Base-by-base conservation (phyloP, 73 alveolate species). In the Diophrys sp. region DNA sequence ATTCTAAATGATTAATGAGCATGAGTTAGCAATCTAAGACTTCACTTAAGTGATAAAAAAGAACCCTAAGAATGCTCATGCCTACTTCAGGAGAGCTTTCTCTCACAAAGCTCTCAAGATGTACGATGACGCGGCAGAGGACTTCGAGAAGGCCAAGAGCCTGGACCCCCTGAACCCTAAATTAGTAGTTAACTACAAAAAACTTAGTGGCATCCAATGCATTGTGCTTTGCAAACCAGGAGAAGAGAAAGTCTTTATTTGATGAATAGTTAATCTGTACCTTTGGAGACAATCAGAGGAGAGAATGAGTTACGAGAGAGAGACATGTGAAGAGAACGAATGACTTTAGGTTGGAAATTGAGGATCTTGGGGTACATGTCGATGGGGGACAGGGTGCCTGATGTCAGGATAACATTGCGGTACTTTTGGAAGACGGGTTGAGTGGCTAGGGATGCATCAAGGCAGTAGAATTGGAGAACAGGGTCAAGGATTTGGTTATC, bases 31-130 rank as follows among this genome's bases (percentile, higher is more conserved):
- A 14, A 80, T 94, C 0, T 92, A 90, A 30, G 98, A 94, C 62
- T 94, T 94, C 68, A 54, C 88, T 14, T 70, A 66, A 1, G 98
- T 92, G 0, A 94, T 94, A 26, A 84, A 89, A 81, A 73, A 88
- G 79, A 82, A 94, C 83, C 98, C 97, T 2, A 82, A 85, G 55
- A 94, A 94, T 70, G 96, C 98, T 25, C 97, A 92, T 87, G 98
- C 98, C 0, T 87, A 85, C 83, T 94, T 94, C 82, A 87, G 98
- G 54, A 86, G 98, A 77, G 98, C 95, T 0, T 94, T 94, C 85
- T 89, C 96, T 23, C 87, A 87, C 29, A 94, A 94, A 67, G 93
- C 96, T 0, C 80, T 89, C 18, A 54, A 56, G 72, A 72, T 77
- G 29, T 90, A 87, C 33, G 71, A 79, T 24, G 67, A 81, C 53